These are phyloP conservation scores for Pseudogymnoascus sp. DNA, from an alignment of 2,329 filamentous ascomycete genomes.

Conservation along the genomic window DNA sequence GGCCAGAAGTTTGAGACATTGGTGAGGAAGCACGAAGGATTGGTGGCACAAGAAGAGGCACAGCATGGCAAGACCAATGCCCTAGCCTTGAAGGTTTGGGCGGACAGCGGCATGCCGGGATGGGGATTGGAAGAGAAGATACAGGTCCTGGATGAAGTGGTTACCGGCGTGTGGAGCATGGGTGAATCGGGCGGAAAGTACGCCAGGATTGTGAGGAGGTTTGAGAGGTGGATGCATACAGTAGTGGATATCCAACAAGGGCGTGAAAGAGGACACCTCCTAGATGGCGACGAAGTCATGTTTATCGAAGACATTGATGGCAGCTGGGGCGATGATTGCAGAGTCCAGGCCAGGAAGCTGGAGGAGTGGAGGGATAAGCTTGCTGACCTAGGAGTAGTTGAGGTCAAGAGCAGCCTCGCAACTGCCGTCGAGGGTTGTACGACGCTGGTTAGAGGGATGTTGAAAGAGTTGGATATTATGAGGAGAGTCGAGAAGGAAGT, in stretches of 20 bases:
- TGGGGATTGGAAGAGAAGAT: slow-evolving; percentile 47
- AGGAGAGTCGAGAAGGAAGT: slow-evolving; percentile 53
- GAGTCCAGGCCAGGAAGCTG: slow-evolving; percentile 45
- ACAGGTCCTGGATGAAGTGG: slow-evolving; percentile 48
- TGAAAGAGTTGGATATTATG: slow-evolving; percentile 57
- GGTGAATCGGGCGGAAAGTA: slow-evolving; percentile 51
- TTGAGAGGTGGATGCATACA: slow-evolving; percentile 51
- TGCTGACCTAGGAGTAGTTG: slow-evolving; percentile 35
- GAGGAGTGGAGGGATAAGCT: slow-evolving; percentile 47
- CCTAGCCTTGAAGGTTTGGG: slow-evolving; percentile 46
- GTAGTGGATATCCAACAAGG: slow-evolving; percentile 42
- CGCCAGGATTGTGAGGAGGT: slow-evolving; percentile 45
- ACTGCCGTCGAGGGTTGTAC: slow-evolving; percentile 42
- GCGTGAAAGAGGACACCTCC: slow-evolving; percentile 26
- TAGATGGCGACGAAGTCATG: slow-evolving; percentile 32
- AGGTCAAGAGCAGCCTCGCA: slow-evolving; percentile 35
- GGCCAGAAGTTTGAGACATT: slow-evolving; percentile 36
- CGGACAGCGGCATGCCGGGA: slow-evolving; percentile 28
- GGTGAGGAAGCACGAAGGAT: slow-evolving; percentile 35
- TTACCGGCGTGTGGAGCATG: slow-evolving; percentile 51
- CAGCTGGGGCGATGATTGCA: slow-evolving; percentile 53
- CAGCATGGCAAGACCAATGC: slow-evolving; percentile 47
- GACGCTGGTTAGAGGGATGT: slow-evolving; percentile 49
- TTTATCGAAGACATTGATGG: slow-evolving; percentile 51
- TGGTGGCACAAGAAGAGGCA: slow-evolving; percentile 31